Base-by-base conservation (phyloP, 768 basidiomycete genomes). In the Leccinum uliginosum region DNA sequence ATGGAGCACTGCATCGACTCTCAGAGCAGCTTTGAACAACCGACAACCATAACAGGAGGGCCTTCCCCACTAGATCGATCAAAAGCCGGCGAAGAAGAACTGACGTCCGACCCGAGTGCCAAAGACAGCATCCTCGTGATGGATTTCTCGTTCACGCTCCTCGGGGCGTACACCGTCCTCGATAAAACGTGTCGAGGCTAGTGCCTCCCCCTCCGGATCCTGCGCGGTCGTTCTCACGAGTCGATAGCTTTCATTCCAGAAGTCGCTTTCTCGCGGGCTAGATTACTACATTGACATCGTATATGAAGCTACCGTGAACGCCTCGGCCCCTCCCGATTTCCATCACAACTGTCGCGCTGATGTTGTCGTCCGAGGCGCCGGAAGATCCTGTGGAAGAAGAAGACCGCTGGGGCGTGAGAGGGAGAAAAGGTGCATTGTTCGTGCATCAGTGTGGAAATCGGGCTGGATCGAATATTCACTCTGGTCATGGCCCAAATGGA, bases 201-300 rank as follows among this genome's bases (percentile, higher is more conserved):
- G 17, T 14, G 11, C 38, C 27, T 14, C 32, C 32, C 32, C 4
- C 6, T 34, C 8, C 35, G n/a, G 15, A 27, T 30, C 32, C 3
- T 26, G 23, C 12, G 30, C 7, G 32, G 6, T 24, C 23, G 6
- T 47, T 50, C 30, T 55, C 15, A 60, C 30, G 30, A 1, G 23
- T 45, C 3, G 11, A 51, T 61, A 94, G 91, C 82, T 99, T 65
- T 95, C 92, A 3, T 98, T 99, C 67, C 95, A 98, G 72, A 82
- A 98, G 61, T 97, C 93, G 2, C 84, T 99, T 11, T 96, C 96
- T 17, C 88, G 96, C 34, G 96, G 96, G 38, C 81, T 98, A 17
- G 95, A 98, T 72, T 98, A 98, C 74, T 98, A 99, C 74, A 98
- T 97, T 2, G 96, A 96, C 17, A 87, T 99, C 65, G 98, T 98